These are phyloP conservation scores for Epichloe bromicola DNA, from an alignment of 2,329 filamentous ascomycete genomes.

Conservation along the genomic window DNA sequence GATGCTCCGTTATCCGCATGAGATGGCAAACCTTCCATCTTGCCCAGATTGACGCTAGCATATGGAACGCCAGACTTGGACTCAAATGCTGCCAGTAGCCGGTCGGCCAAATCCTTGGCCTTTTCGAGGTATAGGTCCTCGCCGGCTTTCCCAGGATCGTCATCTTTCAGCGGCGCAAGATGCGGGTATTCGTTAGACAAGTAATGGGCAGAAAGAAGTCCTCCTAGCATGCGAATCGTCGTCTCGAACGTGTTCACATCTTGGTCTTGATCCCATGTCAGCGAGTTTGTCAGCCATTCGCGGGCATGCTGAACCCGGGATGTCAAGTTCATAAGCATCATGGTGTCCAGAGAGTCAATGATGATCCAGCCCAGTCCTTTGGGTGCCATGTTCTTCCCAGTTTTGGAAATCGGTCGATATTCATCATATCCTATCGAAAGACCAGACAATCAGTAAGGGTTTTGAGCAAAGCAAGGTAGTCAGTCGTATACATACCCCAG, in stretches of 20 bases:
- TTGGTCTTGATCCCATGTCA: conserved; percentile 84
- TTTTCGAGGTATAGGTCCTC: conserved; percentile 95
- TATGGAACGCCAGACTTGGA: conserved; percentile 77
- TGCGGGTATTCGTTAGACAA: conserved; percentile 72
- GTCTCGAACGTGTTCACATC: conserved; percentile 98
- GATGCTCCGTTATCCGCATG: conserved; percentile 79
- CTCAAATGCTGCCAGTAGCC: conserved; percentile 77
- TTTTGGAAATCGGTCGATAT: conserved; percentile 72
- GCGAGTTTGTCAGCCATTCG: conserved; percentile 70
- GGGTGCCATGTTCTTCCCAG: conserved; percentile 69
- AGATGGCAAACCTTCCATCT: conserved; percentile 61
- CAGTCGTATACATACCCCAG: conserved; percentile 58
- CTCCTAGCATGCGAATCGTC: conserved; percentile 93
- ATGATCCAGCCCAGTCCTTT: conserved; percentile 97
- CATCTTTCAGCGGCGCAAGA: conserved; percentile 61
- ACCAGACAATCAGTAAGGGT: conserved; percentile 15
- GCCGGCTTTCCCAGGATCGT: conserved; percentile 58
- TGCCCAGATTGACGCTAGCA: conserved; percentile 78
- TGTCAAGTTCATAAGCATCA: conserved; percentile 97
- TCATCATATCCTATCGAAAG: conserved; percentile 58
- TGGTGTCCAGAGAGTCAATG: conserved; percentile 85
- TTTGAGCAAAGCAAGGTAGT: neutral
- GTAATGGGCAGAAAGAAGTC: conserved; percentile 85
- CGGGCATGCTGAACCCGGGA: conserved; percentile 71
- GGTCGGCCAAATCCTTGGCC: conserved; percentile 81